These are phyloP conservation scores for Aspergillus bridgeri DNA, from an alignment of 495 filamentous ascomycete genomes.

Conservation along the genomic window DNA sequence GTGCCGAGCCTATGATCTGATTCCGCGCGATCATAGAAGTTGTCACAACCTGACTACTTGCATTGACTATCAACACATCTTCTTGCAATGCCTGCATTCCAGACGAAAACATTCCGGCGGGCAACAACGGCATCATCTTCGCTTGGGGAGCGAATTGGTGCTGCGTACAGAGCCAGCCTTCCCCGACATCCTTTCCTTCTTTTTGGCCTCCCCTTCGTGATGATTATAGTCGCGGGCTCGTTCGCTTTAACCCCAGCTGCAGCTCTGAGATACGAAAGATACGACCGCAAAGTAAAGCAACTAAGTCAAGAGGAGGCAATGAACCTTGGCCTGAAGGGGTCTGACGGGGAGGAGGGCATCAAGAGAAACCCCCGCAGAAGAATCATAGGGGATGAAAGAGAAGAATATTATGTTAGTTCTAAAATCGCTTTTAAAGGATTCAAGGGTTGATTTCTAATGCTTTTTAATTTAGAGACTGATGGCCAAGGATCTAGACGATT, in stretches of 20 bases:
- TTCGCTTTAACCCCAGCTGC: conserved; percentile 94
- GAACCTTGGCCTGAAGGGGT: conserved; percentile 64
- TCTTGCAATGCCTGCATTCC: conserved; percentile 66
- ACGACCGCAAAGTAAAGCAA: conserved; percentile 82
- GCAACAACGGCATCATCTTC: conserved; percentile 45
- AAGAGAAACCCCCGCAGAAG: conserved; percentile 45
- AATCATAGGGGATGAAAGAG: conserved; percentile 59
- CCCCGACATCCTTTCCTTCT: conserved; percentile 80
- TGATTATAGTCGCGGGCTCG: conserved; percentile 86
- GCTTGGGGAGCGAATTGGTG: conserved; percentile 61
- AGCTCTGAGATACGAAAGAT: conserved; percentile 85
- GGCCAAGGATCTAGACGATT: conserved; percentile 87
- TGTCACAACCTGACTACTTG: neutral
- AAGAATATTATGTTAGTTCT: conserved; percentile 88
- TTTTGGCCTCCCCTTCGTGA: conserved; percentile 93
- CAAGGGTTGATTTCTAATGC: neutral
- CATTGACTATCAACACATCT: neutral
- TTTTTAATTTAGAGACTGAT: conserved; percentile 64
- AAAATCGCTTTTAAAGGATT: neutral
- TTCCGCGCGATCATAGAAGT: too few species aligned
- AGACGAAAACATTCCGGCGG: conserved; percentile 65
- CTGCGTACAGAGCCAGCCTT: conserved; percentile 69
- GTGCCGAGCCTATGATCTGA: too few species aligned
- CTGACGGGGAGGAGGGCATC: conserved; percentile 44
- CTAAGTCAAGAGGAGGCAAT: conserved; percentile 72